These are phyloP conservation scores for Ascochyta clinopodiicola DNA, from an alignment of 2,329 filamentous ascomycete species.

Conservation along the genomic window DNA sequence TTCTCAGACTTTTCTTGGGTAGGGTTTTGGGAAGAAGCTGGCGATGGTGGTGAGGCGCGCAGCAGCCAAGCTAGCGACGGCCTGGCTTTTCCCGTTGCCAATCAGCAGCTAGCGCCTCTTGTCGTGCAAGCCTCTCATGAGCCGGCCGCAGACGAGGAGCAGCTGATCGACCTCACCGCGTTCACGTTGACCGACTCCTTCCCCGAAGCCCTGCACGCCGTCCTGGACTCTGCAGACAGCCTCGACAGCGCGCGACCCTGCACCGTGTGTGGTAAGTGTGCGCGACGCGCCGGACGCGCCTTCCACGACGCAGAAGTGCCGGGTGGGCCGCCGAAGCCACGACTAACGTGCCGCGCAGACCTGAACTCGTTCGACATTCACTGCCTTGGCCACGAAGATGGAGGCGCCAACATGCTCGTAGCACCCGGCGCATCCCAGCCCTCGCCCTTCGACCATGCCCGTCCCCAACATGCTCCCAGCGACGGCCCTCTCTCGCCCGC, in stretches of 20 bases:
- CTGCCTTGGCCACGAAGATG: constrained; percentile 29
- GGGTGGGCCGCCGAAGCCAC: constrained; percentile 11
- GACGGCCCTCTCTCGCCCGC: constrained; percentile 23
- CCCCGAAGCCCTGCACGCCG: not conserved
- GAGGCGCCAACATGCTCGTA: constrained; percentile 43
- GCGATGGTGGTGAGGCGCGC: too few relatives aligned
- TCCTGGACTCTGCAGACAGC: not conserved
- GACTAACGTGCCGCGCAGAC: constrained; percentile 17
- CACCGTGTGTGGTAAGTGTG: constrained; percentile 9
- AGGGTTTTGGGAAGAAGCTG: too few relatives aligned
- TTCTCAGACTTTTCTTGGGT: too few relatives aligned
- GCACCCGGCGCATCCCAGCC: constrained; percentile 28
- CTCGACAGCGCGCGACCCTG: not conserved
- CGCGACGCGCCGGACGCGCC: constrained; percentile 6
- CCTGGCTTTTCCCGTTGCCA: constrained; percentile 4
- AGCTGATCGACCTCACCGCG: constrained; percentile 5
- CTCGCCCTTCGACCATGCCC: constrained; percentile 26
- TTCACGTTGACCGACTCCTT: constrained; percentile 1
- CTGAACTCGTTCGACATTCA: constrained; percentile 1
- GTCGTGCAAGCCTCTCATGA: constrained; percentile 22
- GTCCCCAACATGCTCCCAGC: constrained; percentile 34
- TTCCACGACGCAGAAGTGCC: constrained; percentile 6
- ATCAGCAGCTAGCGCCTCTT: constrained; percentile 19
- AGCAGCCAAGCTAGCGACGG: not conserved
- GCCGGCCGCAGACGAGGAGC: constrained; percentile 6